Conservation (phyloP, 129 eudicot genomes). For the Lactuca saligna region DNA sequence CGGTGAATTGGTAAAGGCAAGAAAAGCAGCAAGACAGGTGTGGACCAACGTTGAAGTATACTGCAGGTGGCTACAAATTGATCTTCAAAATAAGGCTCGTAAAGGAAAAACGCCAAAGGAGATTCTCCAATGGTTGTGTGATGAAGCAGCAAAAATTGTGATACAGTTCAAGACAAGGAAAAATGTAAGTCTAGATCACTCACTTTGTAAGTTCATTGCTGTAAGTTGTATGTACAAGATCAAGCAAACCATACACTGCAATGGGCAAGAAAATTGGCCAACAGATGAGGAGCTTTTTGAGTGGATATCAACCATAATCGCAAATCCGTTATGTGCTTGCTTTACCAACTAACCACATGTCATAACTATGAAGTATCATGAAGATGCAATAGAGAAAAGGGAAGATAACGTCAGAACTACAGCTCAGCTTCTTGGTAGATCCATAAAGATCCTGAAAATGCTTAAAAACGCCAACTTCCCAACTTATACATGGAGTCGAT, state of each 20-base stretch:
- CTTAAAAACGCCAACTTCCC: slow-evolving; percentile 18
- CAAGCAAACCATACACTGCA: neutral
- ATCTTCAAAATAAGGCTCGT: neutral
- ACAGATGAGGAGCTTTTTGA: slow-evolving; percentile 30
- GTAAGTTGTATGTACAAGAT: neutral
- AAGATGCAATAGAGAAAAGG: slow-evolving; percentile 26
- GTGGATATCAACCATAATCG: slow-evolving; percentile 22
- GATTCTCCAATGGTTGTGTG: slow-evolving; percentile 7
- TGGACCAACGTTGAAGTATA: slow-evolving; percentile 7
- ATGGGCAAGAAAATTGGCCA: neutral
- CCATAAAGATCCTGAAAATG: slow-evolving; percentile 27
- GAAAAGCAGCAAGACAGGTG: neutral
- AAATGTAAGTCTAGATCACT: neutral
- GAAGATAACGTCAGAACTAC: slow-evolving; percentile 29
- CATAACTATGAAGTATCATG: slow-evolving; percentile 32
- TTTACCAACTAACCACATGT: slow-evolving; percentile 3
- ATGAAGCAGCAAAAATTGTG: neutral
- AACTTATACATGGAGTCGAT: slow-evolving; percentile 6
- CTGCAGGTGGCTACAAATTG: neutral
- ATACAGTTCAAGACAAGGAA: neutral
- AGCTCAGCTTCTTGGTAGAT: slow-evolving; percentile 35
- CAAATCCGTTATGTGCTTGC: slow-evolving; percentile 26
- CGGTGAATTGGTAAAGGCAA: neutral
- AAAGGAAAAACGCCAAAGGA: neutral
- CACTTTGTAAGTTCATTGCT: neutral